Evolutionary conservation across 1,284 basidiomycete genomes (phyloP).

Genomic region (Singerocomus inundabilis): DNA sequence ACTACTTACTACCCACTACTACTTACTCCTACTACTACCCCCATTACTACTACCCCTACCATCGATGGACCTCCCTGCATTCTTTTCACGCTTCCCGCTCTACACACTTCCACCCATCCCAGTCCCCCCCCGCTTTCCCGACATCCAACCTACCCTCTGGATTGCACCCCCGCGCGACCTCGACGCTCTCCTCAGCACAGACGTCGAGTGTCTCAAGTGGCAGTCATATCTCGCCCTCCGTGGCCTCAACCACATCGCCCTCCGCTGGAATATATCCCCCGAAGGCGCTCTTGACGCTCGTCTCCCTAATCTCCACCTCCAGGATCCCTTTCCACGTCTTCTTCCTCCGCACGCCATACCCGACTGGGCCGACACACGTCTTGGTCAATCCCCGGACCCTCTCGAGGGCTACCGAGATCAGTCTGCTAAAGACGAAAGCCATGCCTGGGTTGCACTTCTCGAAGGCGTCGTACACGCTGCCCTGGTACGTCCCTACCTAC

Average conservation of each 20-base stretch:
- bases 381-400: constrained; percentile 41
- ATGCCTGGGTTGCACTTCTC: constrained; percentile 74
- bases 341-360: constrained; percentile 66
- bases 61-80: constrained; percentile 21
- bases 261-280: constrained; percentile 64
- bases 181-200: constrained; percentile 54
- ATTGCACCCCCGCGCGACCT: constrained; percentile 48
- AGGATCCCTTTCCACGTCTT: constrained; percentile 46
- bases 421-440: constrained; percentile 63
- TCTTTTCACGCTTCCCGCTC: constrained; percentile 54
- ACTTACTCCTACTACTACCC: neutral
- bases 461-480: constrained; percentile 74
- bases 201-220: constrained; percentile 84
- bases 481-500: constrained; percentile 46
- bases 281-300: constrained; percentile 66
- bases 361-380: constrained; percentile 60
- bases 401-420: constrained; percentile 67
- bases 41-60: neutral
- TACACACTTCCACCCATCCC: constrained; percentile 45
- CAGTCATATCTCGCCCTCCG: constrained; percentile 78
- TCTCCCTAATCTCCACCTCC: constrained; percentile 64
- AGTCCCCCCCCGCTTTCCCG: constrained; percentile 24
- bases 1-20: too few relatives aligned
- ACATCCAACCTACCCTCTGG: constrained; percentile 58
- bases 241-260: constrained; percentile 46